Evolutionary conservation across 2,329 filamentous ascomycete genomes (phyloP), one percentile per base, ranked within the genome.

Genomic region (Botrytis byssoidea): DNA sequence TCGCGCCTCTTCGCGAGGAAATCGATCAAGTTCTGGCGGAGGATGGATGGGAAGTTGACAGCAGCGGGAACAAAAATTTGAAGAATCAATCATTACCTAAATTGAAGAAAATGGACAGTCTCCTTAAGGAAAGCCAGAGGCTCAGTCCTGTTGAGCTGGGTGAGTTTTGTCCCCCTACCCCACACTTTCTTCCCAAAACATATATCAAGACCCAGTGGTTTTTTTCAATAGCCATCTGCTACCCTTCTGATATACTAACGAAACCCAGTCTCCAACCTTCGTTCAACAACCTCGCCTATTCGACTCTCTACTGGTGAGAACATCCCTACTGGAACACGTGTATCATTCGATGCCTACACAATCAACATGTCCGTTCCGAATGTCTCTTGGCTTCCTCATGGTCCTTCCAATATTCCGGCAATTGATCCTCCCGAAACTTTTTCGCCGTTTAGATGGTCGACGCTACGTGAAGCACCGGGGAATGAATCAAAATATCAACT

Each of bases 11-110:
- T 1, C 75, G 77, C 1, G 74, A 80, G 10, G 79, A 80, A 61
- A 77, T 80, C 3, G 37, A 78, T 14, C 51, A 77, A 25, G 76
- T 76, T 80, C 71, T 78, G 16, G 57, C 68, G 86, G 57, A 46
- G 20, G 59, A 71, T 9, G 83, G 85, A 18, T 79, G 90, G 1
- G 85, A 88, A 3, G 83, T 86, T 32, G 88, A 90, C 75, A 16
- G 40, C 14, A 59, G 29, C n/a, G 74, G 73, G 4, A 40, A 63
- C 9, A 69, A 61, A 46, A 82, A 82, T 59, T 79, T 84, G 40
- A 79, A 79, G 40, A 79, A 79, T 57, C 48, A 72, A 18, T 76
- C 72, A 46, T 72, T 79, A 40, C 65, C 75, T 18, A 80, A 79
- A 65, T 73, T 80, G 9, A 79, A 78, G 74, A 81, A 83, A 55